Evolutionary conservation across 352 stramenopile species (phyloP).

Genomic region (Globisporangium sylvaticum): DNA sequence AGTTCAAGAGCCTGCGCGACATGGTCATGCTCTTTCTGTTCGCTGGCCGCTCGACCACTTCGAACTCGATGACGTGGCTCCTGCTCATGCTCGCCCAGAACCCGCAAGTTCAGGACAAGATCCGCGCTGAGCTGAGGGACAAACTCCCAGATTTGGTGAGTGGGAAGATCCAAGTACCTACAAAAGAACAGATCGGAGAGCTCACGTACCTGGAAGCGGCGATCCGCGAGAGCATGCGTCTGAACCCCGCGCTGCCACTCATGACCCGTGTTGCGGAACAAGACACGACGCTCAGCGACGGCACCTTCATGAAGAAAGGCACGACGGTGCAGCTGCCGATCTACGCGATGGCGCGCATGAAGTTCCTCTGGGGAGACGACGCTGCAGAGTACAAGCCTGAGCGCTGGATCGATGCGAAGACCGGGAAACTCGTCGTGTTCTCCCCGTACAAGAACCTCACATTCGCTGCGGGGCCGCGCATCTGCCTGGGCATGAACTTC

Average conservation of each 20-base stretch:
- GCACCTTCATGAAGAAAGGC: slow-evolving; percentile 37
- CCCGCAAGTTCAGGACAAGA: slow-evolving; percentile 42
- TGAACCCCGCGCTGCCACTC: slow-evolving; percentile 49
- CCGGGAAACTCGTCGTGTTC: slow-evolving; percentile 14
- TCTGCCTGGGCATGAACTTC: slow-evolving; percentile 34
- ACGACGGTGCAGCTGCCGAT: slow-evolving; percentile 31
- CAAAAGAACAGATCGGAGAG: slow-evolving; percentile 37
- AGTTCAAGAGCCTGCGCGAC: slow-evolving; percentile 46
- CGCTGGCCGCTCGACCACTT: slow-evolving; percentile 72
- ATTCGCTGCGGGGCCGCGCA: slow-evolving; percentile 40
- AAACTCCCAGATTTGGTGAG: slow-evolving; percentile 34
- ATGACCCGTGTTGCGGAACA: slow-evolving; percentile 23
- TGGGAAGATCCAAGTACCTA: slow-evolving; percentile 22
- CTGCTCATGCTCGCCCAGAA: slow-evolving; percentile 65
- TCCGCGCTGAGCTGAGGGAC: slow-evolving; percentile 40
- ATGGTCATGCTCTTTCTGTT: slow-evolving; percentile 70
- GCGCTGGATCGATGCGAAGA: slow-evolving; percentile 33
- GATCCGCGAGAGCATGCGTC: slow-evolving; percentile 57
- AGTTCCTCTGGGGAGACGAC: slow-evolving; percentile 33
- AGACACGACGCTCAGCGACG: slow-evolving; percentile 54
- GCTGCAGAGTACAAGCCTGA: slow-evolving; percentile 39
- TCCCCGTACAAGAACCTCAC: slow-evolving; percentile 37
- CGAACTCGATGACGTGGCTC: slow-evolving; percentile 71
- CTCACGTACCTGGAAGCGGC: slow-evolving; percentile 62
- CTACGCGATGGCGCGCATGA: slow-evolving; percentile 42